These are phyloP conservation scores for Metschnikowia henanensis DNA, from an alignment of 805 yeast genomes.

Conservation along the genomic window DNA sequence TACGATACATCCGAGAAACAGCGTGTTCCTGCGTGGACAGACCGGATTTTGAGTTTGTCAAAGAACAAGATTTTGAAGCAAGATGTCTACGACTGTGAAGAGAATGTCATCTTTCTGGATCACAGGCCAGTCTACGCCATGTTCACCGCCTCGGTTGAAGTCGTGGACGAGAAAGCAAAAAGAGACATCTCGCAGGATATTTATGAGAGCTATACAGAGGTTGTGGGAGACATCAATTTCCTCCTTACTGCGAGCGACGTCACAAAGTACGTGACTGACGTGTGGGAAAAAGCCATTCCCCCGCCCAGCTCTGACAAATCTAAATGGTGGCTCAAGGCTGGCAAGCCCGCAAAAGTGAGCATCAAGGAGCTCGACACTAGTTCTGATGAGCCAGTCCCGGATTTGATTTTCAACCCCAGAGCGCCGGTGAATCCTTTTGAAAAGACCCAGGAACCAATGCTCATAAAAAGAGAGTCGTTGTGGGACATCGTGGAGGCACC, in stretches of 20 bases:
- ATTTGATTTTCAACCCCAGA: constrained; percentile 61
- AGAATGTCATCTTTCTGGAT: constrained; percentile 69
- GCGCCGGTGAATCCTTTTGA: constrained; percentile 74
- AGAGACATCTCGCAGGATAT: constrained; percentile 55
- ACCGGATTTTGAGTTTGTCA: constrained; percentile 66
- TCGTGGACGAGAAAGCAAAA: constrained; percentile 63
- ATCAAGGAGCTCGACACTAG: constrained; percentile 45
- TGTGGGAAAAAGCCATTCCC: constrained; percentile 54
- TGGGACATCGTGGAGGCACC: constrained; percentile 7
- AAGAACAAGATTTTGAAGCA: constrained; percentile 62
- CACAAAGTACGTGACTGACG: constrained; percentile 26
- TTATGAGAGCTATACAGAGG: constrained; percentile 52
- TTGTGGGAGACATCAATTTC: constrained; percentile 45
- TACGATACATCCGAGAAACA: constrained; percentile 92
- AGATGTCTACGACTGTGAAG: constrained; percentile 56
- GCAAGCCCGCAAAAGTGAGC: constrained; percentile 67
- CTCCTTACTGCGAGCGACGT: constrained; percentile 30
- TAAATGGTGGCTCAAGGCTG: constrained; percentile 93
- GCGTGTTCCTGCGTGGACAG: constrained; percentile 98
- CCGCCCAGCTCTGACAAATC: constrained; percentile 82
- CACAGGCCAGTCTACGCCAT: constrained; percentile 87
- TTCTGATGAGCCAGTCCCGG: constrained; percentile 15
- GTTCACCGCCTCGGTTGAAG: constrained; percentile 61
- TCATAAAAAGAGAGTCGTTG: constrained; percentile 33
- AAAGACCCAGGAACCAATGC: constrained; percentile 51